Evolutionary conservation across 2,329 filamentous ascomycete species (phyloP), one percentile per base, ranked within the genome.

Genomic region (Iodosphaeria phyllophila): DNA sequence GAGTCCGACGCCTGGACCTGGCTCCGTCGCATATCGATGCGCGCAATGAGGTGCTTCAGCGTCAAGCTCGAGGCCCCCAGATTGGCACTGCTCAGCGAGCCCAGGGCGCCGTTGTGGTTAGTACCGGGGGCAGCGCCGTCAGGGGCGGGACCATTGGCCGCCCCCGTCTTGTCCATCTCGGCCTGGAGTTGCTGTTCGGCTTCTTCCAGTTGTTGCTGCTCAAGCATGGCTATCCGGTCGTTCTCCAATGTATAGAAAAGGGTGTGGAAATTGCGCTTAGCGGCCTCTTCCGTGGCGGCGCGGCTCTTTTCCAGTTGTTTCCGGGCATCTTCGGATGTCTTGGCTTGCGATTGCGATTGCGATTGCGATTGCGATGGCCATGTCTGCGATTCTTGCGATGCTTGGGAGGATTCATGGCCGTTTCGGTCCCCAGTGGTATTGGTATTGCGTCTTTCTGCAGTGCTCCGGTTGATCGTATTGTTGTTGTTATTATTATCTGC

Each of bases 131-230:
- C 51, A n/a, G n/a, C n/a, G n/a, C n/a, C n/a, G n/a, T n/a, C n/a
- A n/a, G n/a, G n/a, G n/a, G n/a, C n/a, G n/a, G n/a, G n/a, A 13
- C 54, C 55, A 25, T 56, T 58, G 11, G 52, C 53, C 13, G 60
- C 59, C 34, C 54, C 56, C 30, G 54, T 56, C 41, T 72, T 64
- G 26, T 84, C 83, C 62, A 92, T 89, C 51, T 98, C 89, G 9
- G 84, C 84, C 48, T 95, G 86, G 7, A 95, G 75, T 46, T 92
- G 83, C 45, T 91, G 77, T 47, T 98, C 89, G 2, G 91, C 83
- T 47, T 95, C 89, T 43, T 98, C 89, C 14, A 98, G 64, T 48
- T 86, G 82, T 48, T 95, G 83, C 50, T 98, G 89, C 48, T 98
- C 89, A 29, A 95, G 54, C 89, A 98, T 95, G 24, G 89, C 89